These are phyloP conservation scores for Tetracladium setigerum DNA, from an alignment of 495 filamentous ascomycete species.

Conservation along the genomic window DNA sequence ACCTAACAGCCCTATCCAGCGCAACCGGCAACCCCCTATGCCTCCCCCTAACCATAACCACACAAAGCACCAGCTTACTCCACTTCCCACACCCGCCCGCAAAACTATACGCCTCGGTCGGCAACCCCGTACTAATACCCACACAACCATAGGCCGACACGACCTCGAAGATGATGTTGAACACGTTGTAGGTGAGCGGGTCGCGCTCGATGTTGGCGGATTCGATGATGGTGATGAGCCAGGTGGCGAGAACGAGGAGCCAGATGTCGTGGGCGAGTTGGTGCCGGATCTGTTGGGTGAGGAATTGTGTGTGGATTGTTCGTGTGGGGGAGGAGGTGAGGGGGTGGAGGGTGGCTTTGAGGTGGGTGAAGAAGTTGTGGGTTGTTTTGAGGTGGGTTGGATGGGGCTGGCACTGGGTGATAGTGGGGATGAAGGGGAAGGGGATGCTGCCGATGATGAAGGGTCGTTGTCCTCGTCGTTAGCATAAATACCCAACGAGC, in stretches of 20 bases:
- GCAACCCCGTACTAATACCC: constrained; percentile 68
- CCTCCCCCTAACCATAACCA: constrained; percentile 70
- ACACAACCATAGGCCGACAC: constrained; percentile 83
- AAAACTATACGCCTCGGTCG: constrained; percentile 62
- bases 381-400: constrained; percentile 7
- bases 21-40: constrained; percentile 77
- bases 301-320: constrained; percentile 29
- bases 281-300: constrained; percentile 63
- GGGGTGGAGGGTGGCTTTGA: constrained; percentile 15
- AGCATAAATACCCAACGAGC: constrained; percentile 59
- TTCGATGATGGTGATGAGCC: constrained; percentile 71
- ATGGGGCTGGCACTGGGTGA: constrained; percentile 13
- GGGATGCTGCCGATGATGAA: background rate
- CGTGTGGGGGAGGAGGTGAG: background rate
- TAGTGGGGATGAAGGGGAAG: constrained; percentile 18
- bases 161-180: constrained; percentile 82
- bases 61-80: constrained; percentile 70
- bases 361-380: constrained; percentile 7
- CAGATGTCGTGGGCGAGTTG: constrained; percentile 83
- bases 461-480: constrained; percentile 32
- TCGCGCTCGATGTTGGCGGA: constrained; percentile 54
- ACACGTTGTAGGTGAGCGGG: constrained; percentile 65
- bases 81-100: constrained; percentile 61
- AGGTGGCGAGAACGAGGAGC: constrained; percentile 70
- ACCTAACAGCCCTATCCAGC: constrained; percentile 67